Evolutionary conservation across 805 yeast species (phyloP).

Genomic region (Grigorovia jiainica): DNA sequence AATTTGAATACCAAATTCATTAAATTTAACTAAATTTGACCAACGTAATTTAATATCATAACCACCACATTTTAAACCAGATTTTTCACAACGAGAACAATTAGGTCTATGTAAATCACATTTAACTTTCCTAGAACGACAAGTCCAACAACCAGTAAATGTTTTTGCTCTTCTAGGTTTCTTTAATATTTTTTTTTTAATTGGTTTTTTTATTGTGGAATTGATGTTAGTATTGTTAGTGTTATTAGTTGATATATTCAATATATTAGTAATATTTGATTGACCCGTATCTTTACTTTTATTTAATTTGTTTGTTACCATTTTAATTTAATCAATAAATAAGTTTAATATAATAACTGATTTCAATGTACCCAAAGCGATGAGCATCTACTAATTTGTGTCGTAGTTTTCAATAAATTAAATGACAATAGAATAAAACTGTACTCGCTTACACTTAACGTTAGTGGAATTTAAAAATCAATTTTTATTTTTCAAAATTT

Average conservation of each 20-base stretch:
- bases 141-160: conserved; percentile 83
- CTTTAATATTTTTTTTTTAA: background rate
- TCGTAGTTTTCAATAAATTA: background rate
- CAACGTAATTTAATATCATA: conserved; percentile 75
- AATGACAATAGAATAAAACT: no score
- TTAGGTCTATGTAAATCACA: conserved; percentile 67
- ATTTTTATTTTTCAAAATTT: background rate
- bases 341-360: no score
- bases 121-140: conserved; percentile 68
- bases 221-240: no score
- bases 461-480: conserved; percentile 1
- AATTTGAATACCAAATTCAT: conserved; percentile 32
- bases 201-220: background rate
- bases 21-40: conserved; percentile 47
- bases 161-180: conserved; percentile 46
- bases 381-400: background rate
- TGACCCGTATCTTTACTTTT: no score
- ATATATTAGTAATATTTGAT: no score
- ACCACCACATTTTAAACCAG: conserved; percentile 68
- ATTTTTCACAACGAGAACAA: conserved; percentile 61
- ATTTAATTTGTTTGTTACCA: no score
- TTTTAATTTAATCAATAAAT: no score
- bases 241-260: no score
- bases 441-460: conserved; percentile 6
- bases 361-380: no score